A percentile compares a stretch with the other conserved stretches of the same genome.
Evolutionary conservation across 805 yeast species (phyloP).

Genomic region (Cyberlindnera bimundalis): DNA sequence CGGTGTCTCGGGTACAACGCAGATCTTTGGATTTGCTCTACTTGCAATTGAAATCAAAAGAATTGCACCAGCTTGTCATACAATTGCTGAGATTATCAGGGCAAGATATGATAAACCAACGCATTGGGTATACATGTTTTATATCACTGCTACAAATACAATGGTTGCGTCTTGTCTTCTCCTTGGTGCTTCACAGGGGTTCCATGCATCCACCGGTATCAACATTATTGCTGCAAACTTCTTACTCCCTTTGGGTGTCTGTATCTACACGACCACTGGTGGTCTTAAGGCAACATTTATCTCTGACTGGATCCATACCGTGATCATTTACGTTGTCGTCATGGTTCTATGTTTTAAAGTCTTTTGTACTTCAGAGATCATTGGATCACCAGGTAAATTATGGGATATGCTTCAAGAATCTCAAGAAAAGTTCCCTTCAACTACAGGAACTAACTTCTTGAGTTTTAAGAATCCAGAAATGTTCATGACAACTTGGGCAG

Average conservation of each 20-base stretch:
- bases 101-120: slow-evolving; percentile 36
- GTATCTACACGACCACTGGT: slow-evolving; percentile 46
- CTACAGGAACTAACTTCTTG: slow-evolving; percentile 31
- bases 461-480: slow-evolving; percentile 31
- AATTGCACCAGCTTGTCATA: slow-evolving; percentile 41
- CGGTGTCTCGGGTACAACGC: slow-evolving; percentile 31
- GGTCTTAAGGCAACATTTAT: slow-evolving; percentile 50
- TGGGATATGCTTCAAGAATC: slow-evolving; percentile 39
- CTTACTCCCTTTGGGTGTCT: slow-evolving; percentile 44
- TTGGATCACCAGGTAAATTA: slow-evolving; percentile 44
- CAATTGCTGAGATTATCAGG: slow-evolving; percentile 36
- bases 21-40: slow-evolving; percentile 35
- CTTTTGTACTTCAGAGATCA: slow-evolving; percentile 34
- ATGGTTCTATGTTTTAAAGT: slow-evolving; percentile 33
- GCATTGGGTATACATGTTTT: slow-evolving; percentile 35
- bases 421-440: slow-evolving; percentile 30
- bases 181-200: slow-evolving; percentile 43
- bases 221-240: slow-evolving; percentile 43
- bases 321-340: slow-evolving; percentile 39
- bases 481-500: slow-evolving; percentile 31
- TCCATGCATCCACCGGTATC: slow-evolving; percentile 41
- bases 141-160: slow-evolving; percentile 36
- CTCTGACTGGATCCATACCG: slow-evolving; percentile 50
- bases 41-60: slow-evolving; percentile 39
- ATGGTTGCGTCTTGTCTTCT: slow-evolving; percentile 37